Base-by-base conservation (phyloP, 2,329 filamentous ascomycete genomes). In the Onygenales sp. region DNA sequence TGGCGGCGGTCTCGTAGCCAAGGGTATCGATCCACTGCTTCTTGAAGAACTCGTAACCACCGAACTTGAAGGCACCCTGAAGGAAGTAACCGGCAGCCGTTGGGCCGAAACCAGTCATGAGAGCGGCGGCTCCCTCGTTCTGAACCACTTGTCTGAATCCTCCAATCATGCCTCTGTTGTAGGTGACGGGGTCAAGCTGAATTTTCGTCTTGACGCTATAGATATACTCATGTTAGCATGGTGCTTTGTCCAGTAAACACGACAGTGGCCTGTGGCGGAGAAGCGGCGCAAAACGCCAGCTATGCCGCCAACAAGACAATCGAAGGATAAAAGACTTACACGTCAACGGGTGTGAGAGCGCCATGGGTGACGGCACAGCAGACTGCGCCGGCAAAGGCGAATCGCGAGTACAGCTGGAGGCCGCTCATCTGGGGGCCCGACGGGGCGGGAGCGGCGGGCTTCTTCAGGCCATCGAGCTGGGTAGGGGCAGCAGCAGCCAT, bases 321-420 rank as follows among this genome's bases (percentile, higher is more conserved):
- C 51, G 13, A 52, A 45, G 49, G 51, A 53, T 11, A 42, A 44
- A 54, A 54, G 57, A 88, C 92, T 76, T 93, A 97, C 92, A 98
- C 93, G 87, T 98, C 93, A 75, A 98, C 90, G 70, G 93, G 93
- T 64, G 93, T 98, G 67, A 97, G 85, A 69, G 82, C 87, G 75
- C 92, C 93, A 83, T 98, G 93, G 71, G 93, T 98, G 78, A 97
- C 79, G 66, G 91, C 93, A 78, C 93, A 98, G 85, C 93, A 96
- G 80, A 97, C 79, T 66, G 93, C 93, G 78, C 93, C 93, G 67
- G 93, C 91, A 68, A 98, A 87, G 77, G 93, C 92, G 79, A 96
- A 96, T 76, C 89, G 84, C 67, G 89, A 88, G 85, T 97, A 97
- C 66, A 98, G 88, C 57, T 73, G 78, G 63, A 90, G 47, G 59